Evolutionary conservation across 257 asterid genomes (phyloP), one percentile per base, ranked within the genome.

Genomic region (Eustoma russellianum): DNA sequence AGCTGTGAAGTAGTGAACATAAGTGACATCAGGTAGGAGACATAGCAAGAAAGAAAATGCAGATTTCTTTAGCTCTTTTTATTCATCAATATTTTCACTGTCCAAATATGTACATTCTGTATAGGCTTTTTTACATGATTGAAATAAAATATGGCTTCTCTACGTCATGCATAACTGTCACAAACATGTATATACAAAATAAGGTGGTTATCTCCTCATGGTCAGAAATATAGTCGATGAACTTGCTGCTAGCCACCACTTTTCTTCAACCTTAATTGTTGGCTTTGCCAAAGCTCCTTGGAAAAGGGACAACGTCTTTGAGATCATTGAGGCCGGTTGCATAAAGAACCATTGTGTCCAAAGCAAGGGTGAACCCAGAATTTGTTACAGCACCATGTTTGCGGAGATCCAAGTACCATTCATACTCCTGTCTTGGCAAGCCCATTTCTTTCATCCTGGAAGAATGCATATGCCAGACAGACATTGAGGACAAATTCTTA

Each of bases 401-500:
- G 8, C 75, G 87, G 47, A 91, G 94, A 67, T 91, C 98, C 9
- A 84, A 35, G 57, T 88, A 91, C 98, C 96, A 91, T 57, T 87
- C 86, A 0, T 74, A 80, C 55, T 87, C 82, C 68, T 78, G 55
- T 66, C 65, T 70, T n/a, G 71, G 76, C 73, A 82, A 51, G 2
- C 93, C 86, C 11, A 60, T 11, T 48, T 83, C 95, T 46, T 63
- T 71, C 54, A 87, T 86, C 80, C 97, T 86, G 75, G 47, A n/a
- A 53, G 43, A 38, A 38, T 7, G 17, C 14, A 34, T 13, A 9
- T 35, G 30, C n/a, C n/a, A n/a, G n/a, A n/a, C 30, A 24, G 30
- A 24, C 30, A 24, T 2, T 2, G 3, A 24, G 30, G 30, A 24
- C 30, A 24, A 24, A 24, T 24, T 24, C 30, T 24, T 24, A 24